Evolutionary conservation across 2,329 filamentous ascomycete species (phyloP), one percentile per base, ranked within the genome.

Genomic region (Ilyonectria mors-panacis): DNA sequence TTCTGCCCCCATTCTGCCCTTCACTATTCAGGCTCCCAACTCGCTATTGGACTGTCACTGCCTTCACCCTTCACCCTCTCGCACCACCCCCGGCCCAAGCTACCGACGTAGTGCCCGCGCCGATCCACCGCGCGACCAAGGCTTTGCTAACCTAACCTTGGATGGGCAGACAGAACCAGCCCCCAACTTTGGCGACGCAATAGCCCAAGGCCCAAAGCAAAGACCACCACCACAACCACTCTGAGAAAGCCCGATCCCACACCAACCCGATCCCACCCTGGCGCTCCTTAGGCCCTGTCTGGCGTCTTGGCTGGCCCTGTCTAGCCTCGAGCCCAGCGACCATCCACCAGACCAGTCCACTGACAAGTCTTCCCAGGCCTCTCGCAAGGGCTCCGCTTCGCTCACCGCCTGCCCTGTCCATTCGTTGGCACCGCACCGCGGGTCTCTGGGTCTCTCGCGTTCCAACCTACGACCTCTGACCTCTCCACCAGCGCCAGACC

Each of bases 401-500:
- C 66, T 76, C 72, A 76, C 72, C 74, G 74, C 74, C 73, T 75
- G 71, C 74, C 73, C 60, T 69, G 68, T 64, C 70, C 73, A 68
- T 72, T 74, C 67, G 63, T 63, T 70, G 68, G 64, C 63, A 66
- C 67, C 59, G 39, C 39, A 39, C 37, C 37, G 13, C 26, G 26
- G 26, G 37, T 39, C 37, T 17, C 13, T 39, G 39, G 17, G 48
- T 44, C 48, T 47, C 63, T 60, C 64, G 55, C 63, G 56, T 61
- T 69, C 67, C 63, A 61, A 60, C 50, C 51, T 55, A 19, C 56
- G 30, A 59, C 55, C 37, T 64, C 55, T 33, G 39, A 42, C 39
- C 39, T 42, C 39, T 39, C 37, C 12, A 17, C 17, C 39, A 42
- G 39, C 39, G 39, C 39, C 39, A 42, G 39, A 57, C 53, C 55